phyloP scores from a whole-genome alignment of 2,329 filamentous ascomycete species.

The Hypocreales sp. region DNA sequence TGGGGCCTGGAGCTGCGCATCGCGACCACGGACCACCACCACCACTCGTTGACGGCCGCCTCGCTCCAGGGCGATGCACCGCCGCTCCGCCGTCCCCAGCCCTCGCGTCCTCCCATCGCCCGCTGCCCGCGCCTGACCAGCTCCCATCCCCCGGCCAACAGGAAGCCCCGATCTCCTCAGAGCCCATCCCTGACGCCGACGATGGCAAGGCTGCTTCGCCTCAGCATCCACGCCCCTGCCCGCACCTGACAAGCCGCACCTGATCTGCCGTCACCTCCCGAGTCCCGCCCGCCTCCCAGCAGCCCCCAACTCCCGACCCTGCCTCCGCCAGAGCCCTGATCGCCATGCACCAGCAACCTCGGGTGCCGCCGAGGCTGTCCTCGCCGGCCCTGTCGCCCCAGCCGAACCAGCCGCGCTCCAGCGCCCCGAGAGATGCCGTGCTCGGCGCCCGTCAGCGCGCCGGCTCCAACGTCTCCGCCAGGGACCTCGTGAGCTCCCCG shows the following conservation, averaged over 20 bases:
- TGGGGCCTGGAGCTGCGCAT: no score
- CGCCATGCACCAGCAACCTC: conserved; percentile 79
- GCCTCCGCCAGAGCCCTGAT: no score
- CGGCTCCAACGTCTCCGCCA: conserved; percentile 24
- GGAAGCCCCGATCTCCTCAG: no score
- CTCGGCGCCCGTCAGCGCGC: conserved; percentile 24
- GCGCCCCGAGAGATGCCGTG: conserved; percentile 54
- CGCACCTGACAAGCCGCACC: conserved; percentile 1
- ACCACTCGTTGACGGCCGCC: no score
- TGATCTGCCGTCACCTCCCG: not conserved
- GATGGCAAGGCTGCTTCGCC: conserved; percentile 2
- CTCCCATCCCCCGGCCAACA: not conserved
- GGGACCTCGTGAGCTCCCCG: conserved; percentile 29
- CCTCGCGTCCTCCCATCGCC: no score
- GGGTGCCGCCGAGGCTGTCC: conserved; percentile 54
- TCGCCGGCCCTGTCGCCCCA: conserved; percentile 59
- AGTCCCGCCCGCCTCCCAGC: not conserved
- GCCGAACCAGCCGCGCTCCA: conserved; percentile 56
- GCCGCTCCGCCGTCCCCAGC: no score
- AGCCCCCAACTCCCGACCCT: not conserved
- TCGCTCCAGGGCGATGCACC: no score
- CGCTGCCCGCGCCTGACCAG: no score
- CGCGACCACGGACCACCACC: no score
- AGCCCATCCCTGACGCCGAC: no score
- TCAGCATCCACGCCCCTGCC: conserved; percentile 1